Conservation (phyloP, 225 moss, liverwort and hornwort species). For the Pleurozium schreberi region DNA sequence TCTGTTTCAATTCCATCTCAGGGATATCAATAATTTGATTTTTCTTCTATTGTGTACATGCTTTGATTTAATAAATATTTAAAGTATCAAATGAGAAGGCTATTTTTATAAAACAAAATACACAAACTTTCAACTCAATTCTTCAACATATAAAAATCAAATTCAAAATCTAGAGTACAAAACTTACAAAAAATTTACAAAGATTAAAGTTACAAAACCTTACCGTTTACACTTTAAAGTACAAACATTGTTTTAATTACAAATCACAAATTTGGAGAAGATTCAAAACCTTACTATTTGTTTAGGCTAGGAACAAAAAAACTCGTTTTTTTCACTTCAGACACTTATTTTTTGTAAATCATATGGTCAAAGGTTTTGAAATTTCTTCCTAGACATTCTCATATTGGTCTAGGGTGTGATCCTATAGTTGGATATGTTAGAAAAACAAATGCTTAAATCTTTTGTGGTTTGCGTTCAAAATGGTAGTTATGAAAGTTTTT, state of each 20-base stretch:
- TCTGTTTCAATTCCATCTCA: too few relatives aligned
- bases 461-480: neutral
- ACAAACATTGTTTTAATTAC: too few relatives aligned
- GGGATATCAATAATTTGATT: neutral
- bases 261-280: too few relatives aligned
- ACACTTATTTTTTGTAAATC: neutral
- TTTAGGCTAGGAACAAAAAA: neutral
- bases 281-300: neutral
- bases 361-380: neutral
- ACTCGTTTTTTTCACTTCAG: neutral
- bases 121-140: too few relatives aligned
- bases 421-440: neutral
- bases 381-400: neutral
- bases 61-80: neutral
- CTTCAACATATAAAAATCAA: neutral
- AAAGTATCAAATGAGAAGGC: neutral
- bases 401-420: too few relatives aligned
- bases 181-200: neutral
- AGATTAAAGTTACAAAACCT: too few relatives aligned
- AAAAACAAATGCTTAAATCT: too few relatives aligned
- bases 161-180: neutral
- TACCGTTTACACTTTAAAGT: too few relatives aligned
- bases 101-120: too few relatives aligned
- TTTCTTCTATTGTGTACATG: accelerated
- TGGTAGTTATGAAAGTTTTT: neutral